Evolutionary conservation across 352 stramenopile species (phyloP).

Genomic region (Pythium sukuiense): DNA sequence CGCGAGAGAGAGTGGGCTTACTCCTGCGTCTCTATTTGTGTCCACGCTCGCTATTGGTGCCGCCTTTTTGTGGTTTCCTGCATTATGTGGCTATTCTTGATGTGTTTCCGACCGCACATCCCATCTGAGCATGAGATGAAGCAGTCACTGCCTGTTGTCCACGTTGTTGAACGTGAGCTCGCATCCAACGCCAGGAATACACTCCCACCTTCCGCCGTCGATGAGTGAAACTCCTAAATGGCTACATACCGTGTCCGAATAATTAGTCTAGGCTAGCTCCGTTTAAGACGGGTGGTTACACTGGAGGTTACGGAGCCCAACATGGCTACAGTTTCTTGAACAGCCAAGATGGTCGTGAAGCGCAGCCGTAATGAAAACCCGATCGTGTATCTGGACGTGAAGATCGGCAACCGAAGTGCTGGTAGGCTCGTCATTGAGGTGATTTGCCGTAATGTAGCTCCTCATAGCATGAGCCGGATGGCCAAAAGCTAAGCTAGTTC

Average conservation of each 20-base stretch:
- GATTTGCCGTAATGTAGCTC: neutral
- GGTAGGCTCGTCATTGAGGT: conserved; percentile 93
- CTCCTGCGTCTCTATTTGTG: neutral
- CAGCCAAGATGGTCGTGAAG: conserved; percentile 1
- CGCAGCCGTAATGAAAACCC: conserved; percentile 52
- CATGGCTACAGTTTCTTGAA: conserved; percentile 7
- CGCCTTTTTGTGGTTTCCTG: neutral
- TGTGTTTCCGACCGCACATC: too few relatives aligned
- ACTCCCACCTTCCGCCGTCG: neutral
- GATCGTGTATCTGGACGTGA: conserved; percentile 96
- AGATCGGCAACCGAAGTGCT: conserved; percentile 80
- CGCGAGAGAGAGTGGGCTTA: neutral
- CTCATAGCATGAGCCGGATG: neutral
- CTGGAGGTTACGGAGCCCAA: neutral
- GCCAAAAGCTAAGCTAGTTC: neutral
- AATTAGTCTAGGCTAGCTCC: neutral
- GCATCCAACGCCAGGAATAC: neutral
- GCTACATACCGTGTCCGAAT: neutral
- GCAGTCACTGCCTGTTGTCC: neutral
- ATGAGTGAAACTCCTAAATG: neutral
- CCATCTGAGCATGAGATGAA: neutral
- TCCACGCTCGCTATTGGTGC: neutral
- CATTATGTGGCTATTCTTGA: neutral
- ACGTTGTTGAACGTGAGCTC: too few relatives aligned
- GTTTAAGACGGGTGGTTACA: neutral